Evolutionary conservation across 352 stramenopile genomes (phyloP).

Genomic region (Phytophthora vignae): DNA sequence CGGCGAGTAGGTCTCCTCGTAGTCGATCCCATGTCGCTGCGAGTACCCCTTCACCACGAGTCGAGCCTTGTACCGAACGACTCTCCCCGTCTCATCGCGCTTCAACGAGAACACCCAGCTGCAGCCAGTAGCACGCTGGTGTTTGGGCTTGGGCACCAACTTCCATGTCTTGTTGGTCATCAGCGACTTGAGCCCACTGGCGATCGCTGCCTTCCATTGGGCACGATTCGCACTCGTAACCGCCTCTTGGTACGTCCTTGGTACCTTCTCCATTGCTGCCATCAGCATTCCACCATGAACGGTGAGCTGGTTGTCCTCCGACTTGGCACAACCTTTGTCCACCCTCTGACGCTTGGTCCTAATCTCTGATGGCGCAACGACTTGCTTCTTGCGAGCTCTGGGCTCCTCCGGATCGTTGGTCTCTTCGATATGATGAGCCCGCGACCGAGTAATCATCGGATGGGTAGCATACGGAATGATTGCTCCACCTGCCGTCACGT

Average conservation of each 20-base stretch:
- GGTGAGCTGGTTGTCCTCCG: not conserved
- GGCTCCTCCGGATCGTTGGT: constrained; percentile 13
- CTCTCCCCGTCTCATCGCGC: constrained; percentile 6
- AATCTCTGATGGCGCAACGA: not conserved
- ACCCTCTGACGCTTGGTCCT: constrained; percentile 17
- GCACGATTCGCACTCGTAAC: not conserved
- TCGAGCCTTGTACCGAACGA: not conserved
- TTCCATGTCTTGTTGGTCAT: constrained; percentile 23
- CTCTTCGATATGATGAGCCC: constrained; percentile 5
- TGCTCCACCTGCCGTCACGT: not conserved
- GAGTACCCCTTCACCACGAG: not conserved
- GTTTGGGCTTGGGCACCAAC: constrained; percentile 8
- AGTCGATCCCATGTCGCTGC: not conserved
- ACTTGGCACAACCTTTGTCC: not conserved
- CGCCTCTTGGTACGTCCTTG: constrained; percentile 9
- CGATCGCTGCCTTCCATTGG: constrained; percentile 16
- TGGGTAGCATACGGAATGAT: not conserved
- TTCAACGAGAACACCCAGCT: constrained; percentile 6
- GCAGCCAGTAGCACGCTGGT: constrained; percentile 10
- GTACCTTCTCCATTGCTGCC: constrained; percentile 6
- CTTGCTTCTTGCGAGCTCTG: constrained; percentile 5
- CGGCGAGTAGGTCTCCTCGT: not conserved
- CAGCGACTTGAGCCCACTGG: constrained; percentile 19
- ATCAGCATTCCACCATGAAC: not conserved
- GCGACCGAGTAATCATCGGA: constrained; percentile 13